phyloP scores from a whole-genome alignment of 2,329 filamentous ascomycete genomes.

The Rhexocercosporidium sp. region DNA sequence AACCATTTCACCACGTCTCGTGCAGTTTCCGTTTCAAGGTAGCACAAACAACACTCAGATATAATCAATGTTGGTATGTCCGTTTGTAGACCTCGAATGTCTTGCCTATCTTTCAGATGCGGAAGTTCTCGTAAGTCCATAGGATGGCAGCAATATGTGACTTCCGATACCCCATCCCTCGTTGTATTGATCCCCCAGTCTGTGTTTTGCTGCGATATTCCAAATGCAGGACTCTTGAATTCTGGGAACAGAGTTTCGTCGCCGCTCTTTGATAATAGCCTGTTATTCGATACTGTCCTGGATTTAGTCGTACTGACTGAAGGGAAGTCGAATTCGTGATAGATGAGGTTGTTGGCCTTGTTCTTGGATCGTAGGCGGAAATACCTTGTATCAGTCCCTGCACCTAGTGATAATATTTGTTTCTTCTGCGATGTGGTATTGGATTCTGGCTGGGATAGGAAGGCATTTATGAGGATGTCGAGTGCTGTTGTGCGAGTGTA shows the following conservation, averaged over 20 bases:
- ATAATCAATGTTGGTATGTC: conserved; percentile 80
- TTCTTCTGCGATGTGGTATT: conserved; percentile 44
- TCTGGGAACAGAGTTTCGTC: conserved; percentile 46
- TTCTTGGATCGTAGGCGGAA: conserved; percentile 65
- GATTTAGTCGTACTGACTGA: conserved; percentile 67
- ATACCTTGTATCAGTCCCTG: conserved; percentile 89
- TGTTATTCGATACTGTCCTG: conserved; percentile 26
- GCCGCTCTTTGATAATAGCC: conserved; percentile 17
- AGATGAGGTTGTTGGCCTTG: conserved; percentile 57
- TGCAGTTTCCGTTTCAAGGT: conserved; percentile 72
- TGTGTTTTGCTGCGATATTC: conserved; percentile 23
- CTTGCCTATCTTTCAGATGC: conserved; percentile 15
- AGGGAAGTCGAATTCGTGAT: conserved; percentile 93
- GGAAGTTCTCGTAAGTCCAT: conserved; percentile 42
- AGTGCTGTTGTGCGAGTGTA: conserved; percentile 87
- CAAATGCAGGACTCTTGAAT: neutral
- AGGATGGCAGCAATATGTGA: conserved; percentile 55
- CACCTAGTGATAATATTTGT: conserved; percentile 91
- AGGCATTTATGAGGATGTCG: conserved; percentile 75
- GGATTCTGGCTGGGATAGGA: conserved; percentile 55
- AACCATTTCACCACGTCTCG: conserved; percentile 70
- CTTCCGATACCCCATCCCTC: conserved; percentile 25
- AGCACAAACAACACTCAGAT: conserved; percentile 95
- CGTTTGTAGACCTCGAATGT: conserved; percentile 54
- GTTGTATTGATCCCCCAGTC: conserved; percentile 37